phyloP scores from a whole-genome alignment of 2,329 filamentous ascomycete genomes.

The Apiospora arundinis region DNA sequence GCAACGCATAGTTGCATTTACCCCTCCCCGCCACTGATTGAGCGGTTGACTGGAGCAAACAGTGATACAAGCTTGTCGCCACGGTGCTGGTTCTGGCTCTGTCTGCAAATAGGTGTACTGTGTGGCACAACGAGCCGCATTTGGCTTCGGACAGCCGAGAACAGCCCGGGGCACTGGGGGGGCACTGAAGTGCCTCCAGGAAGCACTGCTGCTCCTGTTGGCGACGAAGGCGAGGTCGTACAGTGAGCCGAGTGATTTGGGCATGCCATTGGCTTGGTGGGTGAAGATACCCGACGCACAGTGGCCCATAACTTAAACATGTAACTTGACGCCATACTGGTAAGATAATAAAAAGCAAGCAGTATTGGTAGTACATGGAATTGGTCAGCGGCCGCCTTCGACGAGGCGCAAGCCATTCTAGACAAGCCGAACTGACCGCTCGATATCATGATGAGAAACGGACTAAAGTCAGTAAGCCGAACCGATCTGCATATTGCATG shows the following conservation, averaged over 20 bases:
- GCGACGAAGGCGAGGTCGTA: not conserved
- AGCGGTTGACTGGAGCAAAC: not conserved
- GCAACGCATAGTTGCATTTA: not conserved
- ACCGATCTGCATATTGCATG: too few relatives aligned
- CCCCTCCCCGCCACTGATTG: not conserved
- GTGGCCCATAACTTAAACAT: too few relatives aligned
- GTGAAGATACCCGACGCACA: not conserved
- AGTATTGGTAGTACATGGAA: not conserved
- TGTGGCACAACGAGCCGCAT: not conserved
- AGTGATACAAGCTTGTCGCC: not conserved
- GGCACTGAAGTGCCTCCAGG: too few relatives aligned
- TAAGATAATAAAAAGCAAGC: not conserved
- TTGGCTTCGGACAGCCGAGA: not conserved
- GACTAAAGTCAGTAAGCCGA: not conserved
- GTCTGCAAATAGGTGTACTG: not conserved
- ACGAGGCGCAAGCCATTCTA: not conserved
- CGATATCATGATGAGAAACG: not conserved
- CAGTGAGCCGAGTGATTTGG: not conserved
- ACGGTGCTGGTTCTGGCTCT: not conserved
- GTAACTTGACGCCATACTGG: not conserved
- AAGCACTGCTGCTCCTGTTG: not conserved
- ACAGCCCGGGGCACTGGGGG: not conserved
- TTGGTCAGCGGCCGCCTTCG: not conserved
- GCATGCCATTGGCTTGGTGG: not conserved
- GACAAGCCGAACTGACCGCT: not conserved